Evolutionary conservation across 2,329 filamentous ascomycete genomes (phyloP), one percentile per base, ranked within the genome.

Genomic region (Pyrenophora tritici-repentis): DNA sequence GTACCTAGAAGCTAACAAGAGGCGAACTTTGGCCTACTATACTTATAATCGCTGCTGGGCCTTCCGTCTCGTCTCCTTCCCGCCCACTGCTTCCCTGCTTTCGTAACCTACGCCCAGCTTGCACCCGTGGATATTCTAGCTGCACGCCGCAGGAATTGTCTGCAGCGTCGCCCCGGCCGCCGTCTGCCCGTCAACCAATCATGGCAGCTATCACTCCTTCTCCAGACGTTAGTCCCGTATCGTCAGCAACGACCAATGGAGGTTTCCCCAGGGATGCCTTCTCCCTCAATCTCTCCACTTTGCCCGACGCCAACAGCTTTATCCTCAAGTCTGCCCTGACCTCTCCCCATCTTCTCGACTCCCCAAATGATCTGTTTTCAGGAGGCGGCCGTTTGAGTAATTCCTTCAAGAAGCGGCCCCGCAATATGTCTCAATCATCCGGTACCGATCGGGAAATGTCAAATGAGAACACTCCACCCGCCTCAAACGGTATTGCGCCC

Each of bases 381-480:
- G 60, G 59, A 47, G 58, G 50, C 58, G 55, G 58, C 49, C 53
- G 60, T 42, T 47, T 72, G 56, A 71, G 51, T 47, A 64, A 62
- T 50, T 49, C 65, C 34, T 71, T 70, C 64, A 72, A 66, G 58
- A 72, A 73, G 56, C 65, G 73, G 47, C 65, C 71, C 42, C 73
- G 73, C 64, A 76, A 74, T 57, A 75, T 75, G 73, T 76, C 73
- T 58, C 71, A 74, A 53, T 73, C 73, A 14, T 75, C 73, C 32
- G 70, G 71, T 35, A 74, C 71, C 40, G 73, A 76, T 56, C 67
- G 70, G 50, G 73, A 76, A 45, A 67, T 72, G 65, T 73, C 71
- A 40, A 67, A 58, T 50, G 69, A 73, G 46, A 60, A 63, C 24
- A 62, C 65, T 26, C 63, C 63, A 31, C 63, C 63, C 32, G 58